Base-by-base conservation (phyloP, 345 rosid genomes). In the Melaleuca alternifolia region DNA sequence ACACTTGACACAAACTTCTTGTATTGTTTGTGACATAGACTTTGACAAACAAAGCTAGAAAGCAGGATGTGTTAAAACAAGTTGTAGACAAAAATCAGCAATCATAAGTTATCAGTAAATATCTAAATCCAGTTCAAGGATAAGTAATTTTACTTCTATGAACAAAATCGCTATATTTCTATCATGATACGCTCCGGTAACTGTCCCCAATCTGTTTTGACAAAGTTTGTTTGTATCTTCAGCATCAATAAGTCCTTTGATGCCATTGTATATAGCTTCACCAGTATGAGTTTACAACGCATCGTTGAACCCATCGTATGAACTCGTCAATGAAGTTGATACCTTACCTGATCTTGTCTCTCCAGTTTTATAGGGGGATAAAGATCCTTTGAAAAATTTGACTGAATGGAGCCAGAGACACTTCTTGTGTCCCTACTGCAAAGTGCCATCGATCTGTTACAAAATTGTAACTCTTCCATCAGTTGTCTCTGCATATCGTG, bases 331-430 rank as follows among this genome's bases (percentile, higher is more conserved):
- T 50, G 56, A 85, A 44, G 53, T 21, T 6, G 87, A 65, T 87
- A 86, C 62, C 62, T 87, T 2, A 16, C 56, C 87, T 61, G 56
- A 52, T 86, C 90, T 75, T 85, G 91, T 86, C 87, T 85, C 3
- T 88, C 92, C 37, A 89, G 21, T 48, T 92, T 92, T 41, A 89
- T 21, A 2, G 96, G 94, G 51, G 94, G 96, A 33, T 92, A 91
- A 65, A 95, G 92, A 89, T 94, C 96, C 83, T 87, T 90, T 87
- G 90, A 90, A 87, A 88, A 85, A 87, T 88, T 90, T 54, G 86
- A 87, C 51, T 90, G 91, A 86, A 90, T 90, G 5, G 94, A 91
- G 89, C 91, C 94, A 16, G 93, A 92, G 86, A 87, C 84, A 90
- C 93, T 91, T 87, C 90, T 91, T 20, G 87, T 88, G 65, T 95